Evolutionary conservation across 768 basidiomycete species (phyloP).

Genomic region (Psilocybe tampanensis): DNA sequence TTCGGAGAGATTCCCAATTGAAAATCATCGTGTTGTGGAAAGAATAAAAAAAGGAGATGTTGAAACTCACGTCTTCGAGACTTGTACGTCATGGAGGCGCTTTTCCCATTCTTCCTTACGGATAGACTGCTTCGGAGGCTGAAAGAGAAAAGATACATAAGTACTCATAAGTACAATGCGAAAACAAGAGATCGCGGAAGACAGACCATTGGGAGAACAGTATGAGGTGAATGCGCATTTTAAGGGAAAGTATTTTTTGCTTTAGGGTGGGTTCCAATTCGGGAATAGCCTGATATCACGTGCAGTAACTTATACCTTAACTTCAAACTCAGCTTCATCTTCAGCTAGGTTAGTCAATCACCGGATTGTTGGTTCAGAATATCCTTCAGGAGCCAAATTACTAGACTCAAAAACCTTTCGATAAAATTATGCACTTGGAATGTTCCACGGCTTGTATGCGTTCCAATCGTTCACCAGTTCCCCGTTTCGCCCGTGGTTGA

Average conservation of each 20-base stretch:
- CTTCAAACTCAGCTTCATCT: neutral
- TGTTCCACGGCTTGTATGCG: neutral
- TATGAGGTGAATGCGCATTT: conserved; percentile 24
- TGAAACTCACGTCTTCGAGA: conserved; percentile 85
- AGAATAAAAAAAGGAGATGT: conserved; percentile 19
- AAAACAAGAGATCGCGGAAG: conserved; percentile 7
- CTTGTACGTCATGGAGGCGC: conserved; percentile 77
- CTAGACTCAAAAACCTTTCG: neutral
- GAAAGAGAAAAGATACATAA: conserved; percentile 9
- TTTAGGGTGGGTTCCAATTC: conserved; percentile 36
- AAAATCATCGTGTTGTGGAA: conserved; percentile 56
- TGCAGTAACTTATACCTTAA: conserved; percentile 5
- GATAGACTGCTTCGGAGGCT: conserved; percentile 60
- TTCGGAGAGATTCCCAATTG: conserved; percentile 99
- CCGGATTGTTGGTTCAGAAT: conserved; percentile 6
- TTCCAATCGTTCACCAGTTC: neutral
- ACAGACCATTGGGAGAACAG: conserved; percentile 38
- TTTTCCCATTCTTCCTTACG: conserved; percentile 87
- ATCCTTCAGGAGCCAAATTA: conserved; percentile 13
- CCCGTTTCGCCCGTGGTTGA: neutral
- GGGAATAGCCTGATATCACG: conserved; percentile 9
- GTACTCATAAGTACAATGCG: conserved; percentile 9
- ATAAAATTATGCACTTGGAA: conserved; percentile 1
- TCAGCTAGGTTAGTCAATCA: neutral
- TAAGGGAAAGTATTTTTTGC: conserved; percentile 22